phyloP scores from a whole-genome alignment of 2,329 filamentous ascomycete species.

The Fusarium sp. region DNA sequence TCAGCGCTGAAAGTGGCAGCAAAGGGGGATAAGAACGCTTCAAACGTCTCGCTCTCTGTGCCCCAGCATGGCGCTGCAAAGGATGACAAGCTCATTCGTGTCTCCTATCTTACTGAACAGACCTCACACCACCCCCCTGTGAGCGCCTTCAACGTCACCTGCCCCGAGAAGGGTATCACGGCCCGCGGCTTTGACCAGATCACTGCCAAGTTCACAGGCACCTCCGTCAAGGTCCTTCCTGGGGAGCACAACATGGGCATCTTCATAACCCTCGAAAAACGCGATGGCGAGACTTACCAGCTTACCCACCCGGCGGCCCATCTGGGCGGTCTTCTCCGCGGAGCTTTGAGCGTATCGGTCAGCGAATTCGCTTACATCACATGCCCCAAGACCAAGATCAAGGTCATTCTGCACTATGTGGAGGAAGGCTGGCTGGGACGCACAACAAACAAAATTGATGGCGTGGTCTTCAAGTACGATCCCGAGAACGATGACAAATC shows the following conservation, averaged over 20 bases:
- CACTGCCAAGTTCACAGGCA: conserved; percentile 97
- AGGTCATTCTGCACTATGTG: conserved; percentile 90
- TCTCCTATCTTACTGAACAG: conserved; percentile 97
- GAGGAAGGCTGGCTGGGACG: conserved; percentile 96
- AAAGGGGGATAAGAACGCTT: conserved; percentile 58
- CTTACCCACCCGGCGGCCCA: conserved; percentile 95
- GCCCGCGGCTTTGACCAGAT: conserved; percentile 96
- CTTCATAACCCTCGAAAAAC: conserved; percentile 85
- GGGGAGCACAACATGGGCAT: conserved; percentile 96
- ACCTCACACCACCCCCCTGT: conserved; percentile 98
- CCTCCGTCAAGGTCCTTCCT: conserved; percentile 88
- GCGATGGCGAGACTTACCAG: conserved; percentile 90
- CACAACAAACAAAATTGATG: conserved; percentile 89
- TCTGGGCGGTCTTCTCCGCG: conserved; percentile 86
- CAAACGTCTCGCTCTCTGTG: conserved; percentile 62
- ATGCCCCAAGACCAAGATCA: conserved; percentile 89
- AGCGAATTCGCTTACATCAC: conserved; percentile 89
- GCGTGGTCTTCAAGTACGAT: conserved; percentile 90
- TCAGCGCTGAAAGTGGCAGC: conserved; percentile 60
- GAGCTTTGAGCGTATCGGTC: conserved; percentile 89
- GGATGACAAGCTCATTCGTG: conserved; percentile 69
- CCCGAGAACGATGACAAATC: conserved; percentile 84
- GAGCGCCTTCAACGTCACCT: conserved; percentile 93
- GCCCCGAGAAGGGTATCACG: conserved; percentile 87
- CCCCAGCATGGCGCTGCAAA: conserved; percentile 57